Conservation (phyloP, 2,329 filamentous ascomycete genomes). For the Penicillium sp. region DNA sequence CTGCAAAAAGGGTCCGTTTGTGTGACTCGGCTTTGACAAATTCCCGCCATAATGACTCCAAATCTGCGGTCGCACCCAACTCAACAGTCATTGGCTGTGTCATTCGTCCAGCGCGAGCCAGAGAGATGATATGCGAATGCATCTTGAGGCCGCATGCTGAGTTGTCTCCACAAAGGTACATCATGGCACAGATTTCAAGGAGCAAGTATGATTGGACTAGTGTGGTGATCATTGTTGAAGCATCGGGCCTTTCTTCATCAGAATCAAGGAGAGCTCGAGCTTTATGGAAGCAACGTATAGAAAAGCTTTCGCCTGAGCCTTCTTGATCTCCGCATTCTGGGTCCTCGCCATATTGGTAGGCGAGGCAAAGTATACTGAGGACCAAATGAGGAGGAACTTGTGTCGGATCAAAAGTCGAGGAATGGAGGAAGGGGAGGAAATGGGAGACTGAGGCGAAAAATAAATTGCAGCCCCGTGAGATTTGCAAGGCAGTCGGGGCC, state of each 20-base stretch:
- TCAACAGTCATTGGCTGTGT: constrained; percentile 32
- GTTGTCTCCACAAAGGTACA: constrained; percentile 43
- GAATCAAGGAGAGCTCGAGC: constrained; percentile 29
- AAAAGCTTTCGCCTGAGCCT: constrained; percentile 32
- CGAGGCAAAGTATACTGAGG: constrained; percentile 41
- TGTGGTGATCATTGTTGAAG: constrained; percentile 22
- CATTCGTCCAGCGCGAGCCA: constrained; percentile 38
- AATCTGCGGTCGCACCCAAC: constrained; percentile 29
- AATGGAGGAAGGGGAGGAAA: constrained; percentile 43
- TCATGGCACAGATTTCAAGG: constrained; percentile 46
- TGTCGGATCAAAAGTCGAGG: constrained; percentile 37
- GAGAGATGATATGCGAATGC: constrained; percentile 44
- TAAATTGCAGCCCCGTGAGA: constrained; percentile 34
- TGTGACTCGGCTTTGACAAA: constrained; percentile 42
- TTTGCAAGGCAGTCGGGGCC: constrained; percentile 34
- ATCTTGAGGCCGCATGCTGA: constrained; percentile 41
- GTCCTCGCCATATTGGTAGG: constrained; percentile 43
- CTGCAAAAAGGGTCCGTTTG: constrained; percentile 46
- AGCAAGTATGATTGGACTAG: constrained; percentile 43
- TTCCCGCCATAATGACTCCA: constrained; percentile 43
- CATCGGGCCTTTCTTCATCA: constrained; percentile 18
- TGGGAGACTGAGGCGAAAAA: constrained; percentile 41
- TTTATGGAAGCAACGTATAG: constrained; percentile 36
- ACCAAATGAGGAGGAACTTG: constrained; percentile 28
- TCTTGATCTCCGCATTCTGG: constrained; percentile 31